Percentiles rank a stretch among this genome's conserved stretches.
Conservation (phyloP, 441 rosid species). For the Capsella rubella region DNA sequence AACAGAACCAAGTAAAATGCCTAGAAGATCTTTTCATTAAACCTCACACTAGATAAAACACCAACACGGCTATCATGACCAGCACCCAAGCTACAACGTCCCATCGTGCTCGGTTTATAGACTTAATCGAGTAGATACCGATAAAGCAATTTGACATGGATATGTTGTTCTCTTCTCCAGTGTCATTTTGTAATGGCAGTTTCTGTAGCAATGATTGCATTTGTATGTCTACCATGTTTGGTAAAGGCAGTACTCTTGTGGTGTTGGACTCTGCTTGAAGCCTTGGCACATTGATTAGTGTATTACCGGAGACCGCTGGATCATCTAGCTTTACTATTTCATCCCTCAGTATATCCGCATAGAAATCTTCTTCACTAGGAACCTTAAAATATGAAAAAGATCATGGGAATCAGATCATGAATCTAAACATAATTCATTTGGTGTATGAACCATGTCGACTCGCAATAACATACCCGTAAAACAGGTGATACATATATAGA, state of each 20-base stretch:
- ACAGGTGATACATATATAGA: background rate
- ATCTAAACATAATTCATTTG: constrained; percentile 18
- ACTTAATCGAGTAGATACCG: constrained; percentile 39
- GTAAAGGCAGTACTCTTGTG: constrained; percentile 36
- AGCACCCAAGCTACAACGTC: constrained; percentile 18
- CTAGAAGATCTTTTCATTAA: background rate
- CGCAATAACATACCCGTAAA: background rate
- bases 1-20: constrained; percentile 16
- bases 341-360: constrained; percentile 76
- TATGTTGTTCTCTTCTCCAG: constrained; percentile 31
- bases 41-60: constrained; percentile 17
- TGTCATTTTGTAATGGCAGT: constrained; percentile 26
- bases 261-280: constrained; percentile 33
- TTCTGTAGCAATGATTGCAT: constrained; percentile 27
- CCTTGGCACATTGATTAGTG: constrained; percentile 31
- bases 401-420: constrained; percentile 2
- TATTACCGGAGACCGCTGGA: background rate
- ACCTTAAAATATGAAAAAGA: constrained; percentile 49
- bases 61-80: constrained; percentile 25
- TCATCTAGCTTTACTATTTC: constrained; percentile 78
- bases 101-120: constrained; percentile 38
- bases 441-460: constrained; percentile 1
- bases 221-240: constrained; percentile 39
- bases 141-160: constrained; percentile 42
- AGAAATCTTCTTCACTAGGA: constrained; percentile 52